Base-by-base conservation (phyloP, 2,329 filamentous ascomycete genomes). In the Pseudogymnoascus sp. region DNA sequence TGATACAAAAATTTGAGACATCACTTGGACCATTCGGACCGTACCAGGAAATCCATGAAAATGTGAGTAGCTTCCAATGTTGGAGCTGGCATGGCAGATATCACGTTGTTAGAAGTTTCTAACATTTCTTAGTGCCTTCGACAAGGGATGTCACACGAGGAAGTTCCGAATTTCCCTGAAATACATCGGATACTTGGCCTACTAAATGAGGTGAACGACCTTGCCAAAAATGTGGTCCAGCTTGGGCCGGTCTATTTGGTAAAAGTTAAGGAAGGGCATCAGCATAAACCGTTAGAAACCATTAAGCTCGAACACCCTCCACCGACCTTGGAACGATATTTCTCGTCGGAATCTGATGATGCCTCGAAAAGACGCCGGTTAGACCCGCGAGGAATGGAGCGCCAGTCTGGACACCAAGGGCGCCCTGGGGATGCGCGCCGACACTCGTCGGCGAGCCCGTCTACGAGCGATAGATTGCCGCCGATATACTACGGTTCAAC, bases 191-290 rank as follows among this genome's bases (percentile, higher is more conserved):
- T 71, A 18, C 59, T 71, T n/a, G 64, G 63, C 53, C 68, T 64
- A 30, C 66, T 71, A 43, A 61, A 68, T 62, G 64, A 68, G 33
- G 66, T 68, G 35, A 71, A 70, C 63, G 63, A 65, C 25, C 63
- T 71, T 37, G 68, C 69, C 39, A 67, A 71, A 53, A 67, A 66
- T 39, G 61, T 70, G 12, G 65, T 71, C 4, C 64, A 68, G 39
- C 58, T 67, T 61, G 63, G 63, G 58, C 66, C 68, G 25, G 47
- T 53, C 9, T 53, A 53, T 35, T 35, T 53, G 28, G 47, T 53
- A 8, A 53, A 53, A 12, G 47, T 20, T 25, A 53, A 53, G 47
- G 47, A 53, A 20, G 47, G 28, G 28, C 28, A 35, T 20, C 47
- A 35, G 15, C n/a, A 53, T n/a, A 53, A 53, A 53, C 47, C 15